A percentile compares a stretch with the other conserved stretches of the same genome.
These are phyloP conservation scores for Dichotomocladium elegans DNA, from an alignment of 371 early-diverging fungal species.

Conservation along the genomic window DNA sequence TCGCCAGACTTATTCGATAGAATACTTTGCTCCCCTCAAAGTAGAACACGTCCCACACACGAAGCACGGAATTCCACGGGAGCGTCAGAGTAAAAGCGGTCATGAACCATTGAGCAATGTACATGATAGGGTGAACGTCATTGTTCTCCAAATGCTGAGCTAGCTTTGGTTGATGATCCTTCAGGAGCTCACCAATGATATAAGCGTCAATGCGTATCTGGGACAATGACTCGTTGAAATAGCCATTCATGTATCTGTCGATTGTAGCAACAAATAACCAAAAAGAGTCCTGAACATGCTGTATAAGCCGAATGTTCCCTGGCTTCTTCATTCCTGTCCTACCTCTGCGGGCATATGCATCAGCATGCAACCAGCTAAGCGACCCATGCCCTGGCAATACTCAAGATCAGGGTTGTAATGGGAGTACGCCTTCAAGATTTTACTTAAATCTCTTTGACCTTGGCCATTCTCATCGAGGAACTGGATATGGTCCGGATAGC, in stretches of 20 bases:
- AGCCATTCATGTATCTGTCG: constrained; percentile 71
- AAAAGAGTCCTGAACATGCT: constrained; percentile 64
- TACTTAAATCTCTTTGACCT: constrained; percentile 68
- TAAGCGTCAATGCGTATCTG: constrained; percentile 80
- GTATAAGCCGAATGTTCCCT: neutral
- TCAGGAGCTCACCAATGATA: constrained; percentile 78
- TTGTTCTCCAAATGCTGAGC: constrained; percentile 72
- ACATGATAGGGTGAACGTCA: constrained; percentile 83
- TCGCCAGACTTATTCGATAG: constrained; percentile 81
- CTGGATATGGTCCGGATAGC: constrained; percentile 82
- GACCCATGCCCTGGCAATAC: constrained; percentile 97
- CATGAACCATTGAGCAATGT: constrained; percentile 92
- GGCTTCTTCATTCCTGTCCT: neutral
- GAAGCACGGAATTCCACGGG: constrained; percentile 88
- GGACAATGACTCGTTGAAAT: constrained; percentile 71
- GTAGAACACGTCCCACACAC: constrained; percentile 93
- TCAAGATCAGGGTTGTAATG: constrained; percentile 86
- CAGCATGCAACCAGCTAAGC: constrained; percentile 86
- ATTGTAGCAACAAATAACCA: constrained; percentile 85
- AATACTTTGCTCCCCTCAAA: constrained; percentile 82
- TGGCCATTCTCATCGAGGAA: constrained; percentile 66
- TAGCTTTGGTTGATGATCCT: constrained; percentile 68
- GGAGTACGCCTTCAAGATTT: constrained; percentile 83
- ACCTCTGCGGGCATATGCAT: constrained; percentile 83
- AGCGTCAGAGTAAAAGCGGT: constrained; percentile 87